These are phyloP conservation scores for Quercus robur DNA, from an alignment of 306 rosid genomes.

Conservation along the genomic window DNA sequence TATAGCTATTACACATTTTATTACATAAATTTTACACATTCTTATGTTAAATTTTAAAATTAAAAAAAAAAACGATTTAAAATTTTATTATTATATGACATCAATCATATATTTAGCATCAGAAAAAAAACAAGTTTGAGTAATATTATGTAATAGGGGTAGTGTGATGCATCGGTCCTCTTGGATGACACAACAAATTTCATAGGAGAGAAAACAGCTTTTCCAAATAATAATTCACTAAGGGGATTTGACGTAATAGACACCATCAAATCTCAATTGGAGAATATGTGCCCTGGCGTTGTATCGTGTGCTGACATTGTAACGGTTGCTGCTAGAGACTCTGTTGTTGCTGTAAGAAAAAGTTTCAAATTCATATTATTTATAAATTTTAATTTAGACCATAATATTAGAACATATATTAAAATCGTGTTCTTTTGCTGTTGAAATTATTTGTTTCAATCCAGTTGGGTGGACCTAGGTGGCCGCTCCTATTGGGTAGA, in stretches of 20 bases:
- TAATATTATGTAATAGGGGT: constrained; percentile 39
- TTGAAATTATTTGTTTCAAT: not conserved
- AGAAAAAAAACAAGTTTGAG: not conserved
- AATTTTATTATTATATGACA: no score
- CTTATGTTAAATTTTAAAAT: no score
- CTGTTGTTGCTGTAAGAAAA: not conserved
- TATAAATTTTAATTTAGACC: constrained; percentile 13
- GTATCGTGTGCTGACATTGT: constrained; percentile 72
- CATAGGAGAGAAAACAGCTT: constrained; percentile 61
- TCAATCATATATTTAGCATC: no score
- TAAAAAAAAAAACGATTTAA: no score
- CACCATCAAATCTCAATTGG: constrained; percentile 45
- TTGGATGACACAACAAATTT: constrained; percentile 62
- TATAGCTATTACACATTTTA: no score
- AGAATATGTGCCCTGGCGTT: constrained; percentile 40
- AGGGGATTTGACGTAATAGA: constrained; percentile 62
- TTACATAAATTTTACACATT: no score
- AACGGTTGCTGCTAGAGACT: constrained; percentile 56
- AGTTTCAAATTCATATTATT: no score
- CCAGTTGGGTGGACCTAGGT: constrained; percentile 57
- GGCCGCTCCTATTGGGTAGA: constrained; percentile 57
- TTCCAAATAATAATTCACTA: constrained; percentile 43
- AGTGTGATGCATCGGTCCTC: constrained; percentile 67
- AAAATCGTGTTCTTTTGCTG: not conserved
- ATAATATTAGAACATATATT: not conserved